These are phyloP conservation scores for Vitis hybrid DNA, from an alignment of 177 flowering plant species.

Conservation along the genomic window DNA sequence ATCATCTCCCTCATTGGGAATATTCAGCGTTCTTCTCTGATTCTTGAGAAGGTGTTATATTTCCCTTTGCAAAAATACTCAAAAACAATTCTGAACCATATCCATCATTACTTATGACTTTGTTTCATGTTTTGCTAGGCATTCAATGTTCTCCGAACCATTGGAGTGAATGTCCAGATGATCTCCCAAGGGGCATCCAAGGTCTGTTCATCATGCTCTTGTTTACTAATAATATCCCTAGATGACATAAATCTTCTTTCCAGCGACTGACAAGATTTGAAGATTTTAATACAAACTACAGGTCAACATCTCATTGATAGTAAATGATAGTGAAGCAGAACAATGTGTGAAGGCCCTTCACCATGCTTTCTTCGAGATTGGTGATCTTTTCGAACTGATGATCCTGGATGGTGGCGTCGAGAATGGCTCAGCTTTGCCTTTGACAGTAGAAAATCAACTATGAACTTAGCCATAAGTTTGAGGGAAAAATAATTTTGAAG, in stretches of 20 bases:
- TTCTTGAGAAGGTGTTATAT: slow-evolving; percentile 74
- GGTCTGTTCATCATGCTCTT: slow-evolving; percentile 31
- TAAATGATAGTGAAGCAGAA: slow-evolving; percentile 90
- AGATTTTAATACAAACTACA: slow-evolving; percentile 15
- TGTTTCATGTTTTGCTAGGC: slow-evolving; percentile 43
- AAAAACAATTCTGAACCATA: too few species aligned
- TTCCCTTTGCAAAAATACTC: background rate
- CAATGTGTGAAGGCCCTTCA: slow-evolving; percentile 85
- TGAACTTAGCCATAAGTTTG: too few species aligned
- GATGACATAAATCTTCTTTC: too few species aligned
- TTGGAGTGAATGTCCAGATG: slow-evolving; percentile 94
- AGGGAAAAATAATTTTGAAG: too few species aligned
- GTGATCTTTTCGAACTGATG: slow-evolving; percentile 27
- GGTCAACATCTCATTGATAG: slow-evolving; percentile 95
- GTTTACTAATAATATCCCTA: background rate
- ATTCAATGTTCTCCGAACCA: slow-evolving; percentile 62
- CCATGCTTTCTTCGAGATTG: slow-evolving; percentile 62
- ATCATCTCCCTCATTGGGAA: slow-evolving; percentile 96
- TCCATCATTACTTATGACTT: background rate
- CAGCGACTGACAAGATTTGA: too few species aligned
- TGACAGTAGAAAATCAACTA: too few species aligned
- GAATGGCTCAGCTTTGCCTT: slow-evolving; percentile 15
- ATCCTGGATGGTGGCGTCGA: background rate
- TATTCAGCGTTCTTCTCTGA: slow-evolving; percentile 84
- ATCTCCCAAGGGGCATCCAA: slow-evolving; percentile 99